These are phyloP conservation scores for Vaccinium darrowii DNA, from an alignment of 148 eudicot species.

Conservation along the genomic window DNA sequence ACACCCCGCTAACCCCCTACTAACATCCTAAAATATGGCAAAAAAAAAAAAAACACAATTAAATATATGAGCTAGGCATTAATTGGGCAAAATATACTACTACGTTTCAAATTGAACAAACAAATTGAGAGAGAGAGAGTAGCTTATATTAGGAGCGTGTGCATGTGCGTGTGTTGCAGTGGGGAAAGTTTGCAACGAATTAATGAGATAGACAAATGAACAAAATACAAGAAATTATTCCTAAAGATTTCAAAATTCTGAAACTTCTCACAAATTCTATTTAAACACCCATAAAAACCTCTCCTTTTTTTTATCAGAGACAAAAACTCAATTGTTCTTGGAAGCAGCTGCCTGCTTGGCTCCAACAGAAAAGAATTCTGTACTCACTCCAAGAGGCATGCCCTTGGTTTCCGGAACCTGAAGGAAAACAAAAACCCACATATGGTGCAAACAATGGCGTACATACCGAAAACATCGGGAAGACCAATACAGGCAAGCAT, in stretches of 20 bases:
- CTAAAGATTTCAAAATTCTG: constrained; percentile 1
- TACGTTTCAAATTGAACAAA: too few relatives aligned
- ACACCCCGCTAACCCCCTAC: too few relatives aligned
- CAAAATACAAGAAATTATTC: not conserved
- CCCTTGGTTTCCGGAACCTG: constrained; percentile 94
- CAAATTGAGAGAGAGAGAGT: not conserved
- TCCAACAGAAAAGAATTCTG: constrained; percentile 81
- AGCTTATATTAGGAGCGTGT: not conserved
- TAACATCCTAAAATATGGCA: too few relatives aligned
- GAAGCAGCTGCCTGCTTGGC: constrained; percentile 43
- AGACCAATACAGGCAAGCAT: constrained; percentile 71
- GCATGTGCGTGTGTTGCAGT: not conserved
- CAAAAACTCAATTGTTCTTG: constrained; percentile 27
- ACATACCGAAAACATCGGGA: constrained; percentile 62
- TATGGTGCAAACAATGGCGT: constrained; percentile 60
- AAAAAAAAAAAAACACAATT: too few relatives aligned
- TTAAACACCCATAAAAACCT: too few relatives aligned
- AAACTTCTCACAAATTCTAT: constrained; percentile 6
- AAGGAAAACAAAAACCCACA: constrained; percentile 68
- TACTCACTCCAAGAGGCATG: constrained; percentile 89
- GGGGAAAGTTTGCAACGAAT: not conserved
- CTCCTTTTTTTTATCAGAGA: too few relatives aligned
- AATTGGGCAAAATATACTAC: too few relatives aligned
- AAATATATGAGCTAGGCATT: too few relatives aligned
- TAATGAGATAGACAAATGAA: not conserved